phyloP scores from a whole-genome alignment of 805 yeast genomes.

The Ogataea paraovalis region DNA sequence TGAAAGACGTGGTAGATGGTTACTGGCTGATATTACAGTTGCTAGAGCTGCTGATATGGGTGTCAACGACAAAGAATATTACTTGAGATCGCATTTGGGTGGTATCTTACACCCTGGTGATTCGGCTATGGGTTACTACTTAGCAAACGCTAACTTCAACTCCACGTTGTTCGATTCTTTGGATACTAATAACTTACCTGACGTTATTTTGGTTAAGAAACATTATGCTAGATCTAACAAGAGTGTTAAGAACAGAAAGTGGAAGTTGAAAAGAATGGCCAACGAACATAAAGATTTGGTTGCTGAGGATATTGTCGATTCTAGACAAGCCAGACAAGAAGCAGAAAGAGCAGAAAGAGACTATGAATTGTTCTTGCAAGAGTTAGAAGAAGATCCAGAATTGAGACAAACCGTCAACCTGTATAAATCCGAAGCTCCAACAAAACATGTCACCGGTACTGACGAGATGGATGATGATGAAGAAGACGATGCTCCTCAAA shows the following conservation, averaged over 20 bases:
- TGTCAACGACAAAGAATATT: constrained; percentile 74
- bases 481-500: constrained; percentile 82
- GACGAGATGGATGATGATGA: constrained; percentile 48
- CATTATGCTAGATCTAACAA: constrained; percentile 75
- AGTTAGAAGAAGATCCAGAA: constrained; percentile 94
- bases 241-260: constrained; percentile 72
- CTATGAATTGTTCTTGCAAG: constrained; percentile 93
- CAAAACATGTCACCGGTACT: constrained; percentile 35
- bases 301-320: constrained; percentile 49
- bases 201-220: constrained; percentile 85
- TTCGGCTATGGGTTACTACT: constrained; percentile 85
- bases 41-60: constrained; percentile 91
- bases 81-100: constrained; percentile 88
- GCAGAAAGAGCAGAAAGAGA: constrained; percentile 90
- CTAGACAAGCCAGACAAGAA: constrained; percentile 80
- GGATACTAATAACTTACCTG: constrained; percentile 65
- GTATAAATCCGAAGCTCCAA: constrained; percentile 58
- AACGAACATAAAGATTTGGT: constrained; percentile 87
- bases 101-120: constrained; percentile 96
- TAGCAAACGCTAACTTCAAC: constrained; percentile 83
- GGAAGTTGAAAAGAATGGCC: constrained; percentile 98
- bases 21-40: constrained; percentile 85
- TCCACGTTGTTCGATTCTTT: constrained; percentile 76
- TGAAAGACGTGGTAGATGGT: constrained; percentile 65
- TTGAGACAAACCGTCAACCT: constrained; percentile 86